Percentiles rank a stretch among this genome's conserved stretches.
These are phyloP conservation scores for Tardiomyces blankii DNA, from an alignment of 1,139 yeast species.

Conservation along the genomic window DNA sequence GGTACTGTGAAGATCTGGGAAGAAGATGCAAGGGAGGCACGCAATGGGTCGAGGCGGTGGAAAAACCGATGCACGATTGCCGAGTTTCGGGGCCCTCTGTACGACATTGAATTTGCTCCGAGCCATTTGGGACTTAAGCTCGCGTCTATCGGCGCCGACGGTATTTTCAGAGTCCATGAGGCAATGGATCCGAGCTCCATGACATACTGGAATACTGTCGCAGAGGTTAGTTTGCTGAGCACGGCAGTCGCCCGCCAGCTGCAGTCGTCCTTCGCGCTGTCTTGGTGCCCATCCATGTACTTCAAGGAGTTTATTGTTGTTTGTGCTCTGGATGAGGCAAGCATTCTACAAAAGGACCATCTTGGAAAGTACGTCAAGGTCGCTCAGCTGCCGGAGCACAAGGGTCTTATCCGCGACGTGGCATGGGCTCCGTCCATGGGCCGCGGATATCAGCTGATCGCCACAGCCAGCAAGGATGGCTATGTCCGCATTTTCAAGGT, in stretches of 20 bases:
- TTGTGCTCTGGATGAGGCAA: conserved; percentile 81
- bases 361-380: conserved; percentile 32
- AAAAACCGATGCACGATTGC: conserved; percentile 59
- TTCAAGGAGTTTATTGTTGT: conserved; percentile 73
- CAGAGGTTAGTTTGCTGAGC: conserved; percentile 49
- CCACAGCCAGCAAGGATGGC: conserved; percentile 96
- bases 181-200: conserved; percentile 82
- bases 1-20: conserved; percentile 86
- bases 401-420: conserved; percentile 77
- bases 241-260: conserved; percentile 69
- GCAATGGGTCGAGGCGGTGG: conserved; percentile 78
- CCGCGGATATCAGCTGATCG: conserved; percentile 72
- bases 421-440: conserved; percentile 99
- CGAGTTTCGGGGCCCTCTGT: conserved; percentile 81
- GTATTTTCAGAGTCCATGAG: conserved; percentile 76
- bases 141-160: conserved; percentile 88
- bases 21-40: conserved; percentile 70
- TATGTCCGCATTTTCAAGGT: conserved; percentile 76
- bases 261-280: conserved; percentile 77
- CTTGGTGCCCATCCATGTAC: conserved; percentile 91
- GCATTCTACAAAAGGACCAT: conserved; percentile 50
- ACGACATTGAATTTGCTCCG: conserved; percentile 86
- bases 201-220: conserved; percentile 66
- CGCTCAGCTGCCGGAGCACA: conserved; percentile 55
- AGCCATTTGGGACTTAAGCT: conserved; percentile 70